Conservation (phyloP, 1,284 basidiomycete species). For the Austroboletus sp. region DNA sequence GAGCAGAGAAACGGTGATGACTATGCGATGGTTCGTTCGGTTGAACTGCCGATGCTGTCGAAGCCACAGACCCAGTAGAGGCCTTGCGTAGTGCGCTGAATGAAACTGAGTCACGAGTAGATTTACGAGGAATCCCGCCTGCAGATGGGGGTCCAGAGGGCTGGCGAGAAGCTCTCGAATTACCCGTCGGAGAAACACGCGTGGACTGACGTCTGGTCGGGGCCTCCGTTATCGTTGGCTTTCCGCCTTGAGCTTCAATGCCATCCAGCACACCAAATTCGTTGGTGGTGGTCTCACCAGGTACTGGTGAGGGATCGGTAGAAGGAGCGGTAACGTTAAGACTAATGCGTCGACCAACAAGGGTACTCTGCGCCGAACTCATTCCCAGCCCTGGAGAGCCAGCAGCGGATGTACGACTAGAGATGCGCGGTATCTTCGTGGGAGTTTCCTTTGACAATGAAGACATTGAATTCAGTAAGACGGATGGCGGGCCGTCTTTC, state of each 20-base stretch:
- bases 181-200: constrained; percentile 54
- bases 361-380: constrained; percentile 42
- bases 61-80: constrained; percentile 69
- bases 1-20: constrained; percentile 65
- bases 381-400: constrained; percentile 59
- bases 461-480: constrained; percentile 45
- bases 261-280: constrained; percentile 76
- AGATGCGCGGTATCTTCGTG: constrained; percentile 91
- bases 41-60: constrained; percentile 46
- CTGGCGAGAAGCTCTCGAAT: constrained; percentile 62
- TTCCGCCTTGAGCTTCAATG: constrained; percentile 34
- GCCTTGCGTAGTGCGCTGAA: constrained; percentile 70
- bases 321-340: constrained; percentile 50
- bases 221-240: constrained; percentile 38
- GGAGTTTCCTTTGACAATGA: constrained; percentile 72
- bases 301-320: constrained; percentile 58
- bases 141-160: constrained; percentile 45
- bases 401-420: constrained; percentile 65
- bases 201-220: constrained; percentile 42
- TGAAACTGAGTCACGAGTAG: constrained; percentile 67
- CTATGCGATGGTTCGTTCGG: constrained; percentile 30
- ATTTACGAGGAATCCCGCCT: constrained; percentile 52
- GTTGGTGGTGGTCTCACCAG: constrained; percentile 45
- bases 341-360: constrained; percentile 57
- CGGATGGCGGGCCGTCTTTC: constrained; percentile 51